Percentiles rank a stretch among this genome's conserved stretches.
Conservation (phyloP, 2,329 filamentous ascomycete species). For the Cladosporium sp. region DNA sequence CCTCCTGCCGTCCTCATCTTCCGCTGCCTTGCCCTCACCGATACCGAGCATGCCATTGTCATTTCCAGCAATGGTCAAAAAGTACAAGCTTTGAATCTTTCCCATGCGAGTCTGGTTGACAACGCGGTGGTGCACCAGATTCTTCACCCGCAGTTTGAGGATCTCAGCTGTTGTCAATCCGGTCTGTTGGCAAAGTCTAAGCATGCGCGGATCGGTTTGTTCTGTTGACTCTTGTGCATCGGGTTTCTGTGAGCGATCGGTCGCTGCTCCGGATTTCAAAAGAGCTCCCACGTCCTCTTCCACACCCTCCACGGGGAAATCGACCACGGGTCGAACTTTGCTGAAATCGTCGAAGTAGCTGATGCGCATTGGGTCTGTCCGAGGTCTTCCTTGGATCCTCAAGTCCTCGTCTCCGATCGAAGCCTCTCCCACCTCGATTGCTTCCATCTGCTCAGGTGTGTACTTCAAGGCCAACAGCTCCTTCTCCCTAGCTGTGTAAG, state of each 20-base stretch:
- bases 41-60: conserved; percentile 79
- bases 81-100: conserved; percentile 76
- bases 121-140: conserved; percentile 69
- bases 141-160: conserved; percentile 59
- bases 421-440: conserved; percentile 75
- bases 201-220: conserved; percentile 42
- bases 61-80: conserved; percentile 81
- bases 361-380: conserved; percentile 67
- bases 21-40: conserved; percentile 83
- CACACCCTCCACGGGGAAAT: conserved; percentile 50
- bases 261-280: conserved; percentile 22
- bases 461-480: conserved; percentile 63
- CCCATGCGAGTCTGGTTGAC: conserved; percentile 94
- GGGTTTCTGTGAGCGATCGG: conserved; percentile 21
- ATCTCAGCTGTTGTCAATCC: conserved; percentile 50
- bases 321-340: conserved; percentile 70
- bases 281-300: conserved; percentile 33
- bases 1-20: conserved; percentile 60
- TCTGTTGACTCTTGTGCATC: neutral
- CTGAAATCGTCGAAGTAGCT: conserved; percentile 81
- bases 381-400: conserved; percentile 65
- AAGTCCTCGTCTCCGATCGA: conserved; percentile 72
- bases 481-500: conserved; percentile 65
- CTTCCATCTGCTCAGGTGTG: conserved; percentile 73
- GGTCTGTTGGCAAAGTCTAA: conserved; percentile 54